Evolutionary conservation across 495 filamentous ascomycete species (phyloP).

Genomic region (Neurospora hispaniola): DNA sequence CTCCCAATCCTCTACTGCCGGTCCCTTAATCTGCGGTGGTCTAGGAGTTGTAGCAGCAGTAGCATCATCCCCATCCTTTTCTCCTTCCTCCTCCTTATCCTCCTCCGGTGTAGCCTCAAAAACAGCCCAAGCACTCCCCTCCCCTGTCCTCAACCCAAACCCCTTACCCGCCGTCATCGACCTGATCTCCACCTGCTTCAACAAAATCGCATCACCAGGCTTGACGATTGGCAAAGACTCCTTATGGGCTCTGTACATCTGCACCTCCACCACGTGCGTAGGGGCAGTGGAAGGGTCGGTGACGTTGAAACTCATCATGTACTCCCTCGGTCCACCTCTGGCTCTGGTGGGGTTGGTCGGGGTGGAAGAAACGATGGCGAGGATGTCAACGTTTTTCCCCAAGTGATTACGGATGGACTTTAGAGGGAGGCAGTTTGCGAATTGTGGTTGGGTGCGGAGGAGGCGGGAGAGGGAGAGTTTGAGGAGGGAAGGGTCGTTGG

Average conservation of each 20-base stretch:
- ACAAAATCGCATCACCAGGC: constrained; percentile 64
- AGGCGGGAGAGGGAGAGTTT: constrained; percentile 30
- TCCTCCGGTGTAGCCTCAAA: constrained; percentile 25
- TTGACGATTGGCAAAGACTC: constrained; percentile 56
- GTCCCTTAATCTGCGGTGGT: constrained; percentile 34
- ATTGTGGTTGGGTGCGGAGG: constrained; percentile 50
- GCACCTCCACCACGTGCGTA: constrained; percentile 41
- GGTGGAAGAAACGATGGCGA: constrained; percentile 53
- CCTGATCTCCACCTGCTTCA: constrained; percentile 63
- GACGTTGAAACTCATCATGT: constrained; percentile 54
- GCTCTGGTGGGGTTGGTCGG: constrained; percentile 47
- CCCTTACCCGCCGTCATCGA: constrained; percentile 45
- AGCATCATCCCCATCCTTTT: neutral
- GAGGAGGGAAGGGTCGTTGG: constrained; percentile 18
- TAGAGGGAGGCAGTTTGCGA: constrained; percentile 60
- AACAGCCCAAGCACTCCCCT: constrained; percentile 54
- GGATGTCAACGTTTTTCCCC: constrained; percentile 46
- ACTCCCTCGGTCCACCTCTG: constrained; percentile 58
- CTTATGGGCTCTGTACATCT: constrained; percentile 66
- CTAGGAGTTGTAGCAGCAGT: neutral
- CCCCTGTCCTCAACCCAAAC: constrained; percentile 34
- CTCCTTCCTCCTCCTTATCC: neutral
- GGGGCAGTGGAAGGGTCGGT: constrained; percentile 52
- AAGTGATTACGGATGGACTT: constrained; percentile 49
- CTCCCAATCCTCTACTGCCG: constrained; percentile 32